phyloP scores from a whole-genome alignment of 2,329 filamentous ascomycete genomes.

The Drechslerella coelobrocha region DNA sequence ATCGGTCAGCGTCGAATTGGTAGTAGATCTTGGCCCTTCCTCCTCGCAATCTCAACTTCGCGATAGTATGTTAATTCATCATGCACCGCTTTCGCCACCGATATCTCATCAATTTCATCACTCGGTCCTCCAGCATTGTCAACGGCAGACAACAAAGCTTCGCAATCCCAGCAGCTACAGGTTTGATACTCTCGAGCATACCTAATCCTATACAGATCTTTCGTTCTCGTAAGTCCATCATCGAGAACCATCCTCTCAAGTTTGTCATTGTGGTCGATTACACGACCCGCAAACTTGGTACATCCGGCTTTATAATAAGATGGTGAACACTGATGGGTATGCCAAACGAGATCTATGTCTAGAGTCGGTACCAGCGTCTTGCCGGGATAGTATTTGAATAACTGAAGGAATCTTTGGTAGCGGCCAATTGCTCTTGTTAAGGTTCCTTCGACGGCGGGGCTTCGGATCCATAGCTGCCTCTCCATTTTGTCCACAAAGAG shows the following conservation, averaged over 20 bases:
- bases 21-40: not conserved
- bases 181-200: slow-evolving; percentile 74
- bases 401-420: slow-evolving; percentile 66
- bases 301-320: slow-evolving; percentile 63
- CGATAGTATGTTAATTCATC: slow-evolving; percentile 3
- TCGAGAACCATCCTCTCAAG: slow-evolving; percentile 72
- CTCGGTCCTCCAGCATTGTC: not conserved
- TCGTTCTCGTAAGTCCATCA: slow-evolving; percentile 73
- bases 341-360: slow-evolving; percentile 78
- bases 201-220: slow-evolving; percentile 70
- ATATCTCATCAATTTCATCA: too few relatives aligned
- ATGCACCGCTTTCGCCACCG: not conserved
- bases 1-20: not conserved
- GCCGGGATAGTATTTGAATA: slow-evolving; percentile 64
- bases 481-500: slow-evolving; percentile 52
- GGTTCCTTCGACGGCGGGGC: slow-evolving; percentile 53
- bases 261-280: slow-evolving; percentile 85
- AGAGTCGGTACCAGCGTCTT: slow-evolving; percentile 72
- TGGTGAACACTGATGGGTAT: slow-evolving; percentile 77
- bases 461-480: slow-evolving; percentile 50
- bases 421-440: slow-evolving; percentile 57
- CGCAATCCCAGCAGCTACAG: slow-evolving; percentile 85
- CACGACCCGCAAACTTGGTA: slow-evolving; percentile 58
- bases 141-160: slow-evolving; percentile 58
- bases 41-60: not conserved